Percentiles rank a stretch among this genome's conserved stretches.
These are phyloP conservation scores for Craspedostauros australis DNA, from an alignment of 108 stramenopile genomes.

Conservation along the genomic window DNA sequence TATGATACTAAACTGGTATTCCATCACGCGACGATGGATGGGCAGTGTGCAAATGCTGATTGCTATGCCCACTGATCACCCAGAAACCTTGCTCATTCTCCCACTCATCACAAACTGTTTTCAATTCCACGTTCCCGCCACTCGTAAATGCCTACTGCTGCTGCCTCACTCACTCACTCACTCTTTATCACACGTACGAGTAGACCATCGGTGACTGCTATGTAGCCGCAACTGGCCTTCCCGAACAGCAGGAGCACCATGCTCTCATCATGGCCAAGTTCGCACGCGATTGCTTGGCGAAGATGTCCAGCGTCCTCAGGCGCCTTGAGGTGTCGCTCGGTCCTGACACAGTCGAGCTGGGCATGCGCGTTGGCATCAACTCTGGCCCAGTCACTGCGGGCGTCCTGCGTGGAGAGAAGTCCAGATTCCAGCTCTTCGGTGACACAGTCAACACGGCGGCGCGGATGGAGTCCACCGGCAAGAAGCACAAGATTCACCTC, in stretches of 20 bases:
- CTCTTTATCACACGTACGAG: too few species aligned
- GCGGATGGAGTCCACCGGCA: slow-evolving; percentile 52
- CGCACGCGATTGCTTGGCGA: slow-evolving; percentile 31
- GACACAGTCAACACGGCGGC: slow-evolving; percentile 59
- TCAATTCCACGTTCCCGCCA: too few species aligned
- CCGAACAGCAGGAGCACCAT: slow-evolving; percentile 46
- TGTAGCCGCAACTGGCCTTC: slow-evolving; percentile 58
- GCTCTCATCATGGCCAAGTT: slow-evolving; percentile 38
- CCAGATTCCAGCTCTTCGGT: slow-evolving; percentile 52
- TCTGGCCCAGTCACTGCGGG: slow-evolving; percentile 53
- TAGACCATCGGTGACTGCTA: slow-evolving; percentile 52
- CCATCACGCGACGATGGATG: too few species aligned
- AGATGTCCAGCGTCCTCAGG: slow-evolving; percentile 31
- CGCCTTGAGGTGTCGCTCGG: slow-evolving; percentile 32
- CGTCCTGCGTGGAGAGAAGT: slow-evolving; percentile 45
- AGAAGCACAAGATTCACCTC: slow-evolving; percentile 27
- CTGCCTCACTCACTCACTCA: too few species aligned
- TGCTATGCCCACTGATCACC: too few species aligned
- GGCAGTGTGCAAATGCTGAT: too few species aligned
- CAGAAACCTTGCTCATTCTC: too few species aligned
- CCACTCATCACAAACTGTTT: too few species aligned
- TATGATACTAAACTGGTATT: too few species aligned
- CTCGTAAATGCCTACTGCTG: too few species aligned
- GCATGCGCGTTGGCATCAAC: slow-evolving; percentile 53
- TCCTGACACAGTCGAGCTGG: slow-evolving; percentile 38